Evolutionary conservation across 148 eudicot species (phyloP), one percentile per base, ranked within the genome.

Genomic region (Rhododendron simsii): DNA sequence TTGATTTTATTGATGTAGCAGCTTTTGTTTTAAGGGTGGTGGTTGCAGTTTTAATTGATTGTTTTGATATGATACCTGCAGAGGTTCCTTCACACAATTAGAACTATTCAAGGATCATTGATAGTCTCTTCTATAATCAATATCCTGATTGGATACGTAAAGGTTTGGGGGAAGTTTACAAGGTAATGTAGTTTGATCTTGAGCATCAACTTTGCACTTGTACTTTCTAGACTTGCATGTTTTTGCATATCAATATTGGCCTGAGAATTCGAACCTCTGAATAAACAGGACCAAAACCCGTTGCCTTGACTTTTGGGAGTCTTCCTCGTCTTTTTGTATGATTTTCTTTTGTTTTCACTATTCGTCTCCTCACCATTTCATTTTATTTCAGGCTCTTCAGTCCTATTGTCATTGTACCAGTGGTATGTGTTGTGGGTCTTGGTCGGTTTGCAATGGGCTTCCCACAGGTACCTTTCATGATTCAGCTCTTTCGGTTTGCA

Each of bases 81-180:
- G 99, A 97, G 96, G 86, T 97, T 97, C 86, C n/a, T 90, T 71
- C 98, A 90, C 89, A 93, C 94, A 48, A 94, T 95, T 88, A 94
- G 99, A 91, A 93, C 96, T 53, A 91, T 95, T 87, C 98, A 95
- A 90, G 99, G 99, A 87, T 90, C 98, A 48, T 86, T 97, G 45
- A 95, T 97, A 77, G 93, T 97, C 48, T 97, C 99, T 55, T 97
- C 99, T 57, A 86, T 97, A 55, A 39, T 97, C 73, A 94, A 93
- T 89, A 97, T 97, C 74, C 81, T 97, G 84, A 92, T 95, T 53
- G 99, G 99, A 71, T 95, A 91, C 88, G 83, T 96, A 81, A 90
- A 83, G 87, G 90, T 81, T 45, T 97, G 99, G 99, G 98, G 94
- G 84, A 91, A 91, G 48, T 88, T 94, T 67, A 90, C 98, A 23